phyloP scores from a whole-genome alignment of 352 stramenopile genomes.

The Pythium apleroticum region DNA sequence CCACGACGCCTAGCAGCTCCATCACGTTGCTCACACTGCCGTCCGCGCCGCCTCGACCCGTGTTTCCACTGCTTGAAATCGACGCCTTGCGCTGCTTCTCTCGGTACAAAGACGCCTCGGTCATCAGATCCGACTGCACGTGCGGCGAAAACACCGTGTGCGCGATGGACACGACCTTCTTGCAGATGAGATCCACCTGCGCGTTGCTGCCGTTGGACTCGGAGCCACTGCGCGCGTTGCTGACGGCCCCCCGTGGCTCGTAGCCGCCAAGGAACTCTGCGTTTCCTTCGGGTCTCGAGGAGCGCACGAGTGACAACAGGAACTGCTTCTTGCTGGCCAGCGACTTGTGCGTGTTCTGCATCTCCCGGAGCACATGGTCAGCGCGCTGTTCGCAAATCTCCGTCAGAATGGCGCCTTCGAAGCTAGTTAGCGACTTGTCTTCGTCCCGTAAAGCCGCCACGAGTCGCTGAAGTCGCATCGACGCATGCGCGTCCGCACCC shows the following conservation, averaged over 20 bases:
- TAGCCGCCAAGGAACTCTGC: neutral
- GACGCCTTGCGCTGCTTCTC: constrained; percentile 22
- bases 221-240: neutral
- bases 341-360: constrained; percentile 29
- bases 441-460: constrained; percentile 38
- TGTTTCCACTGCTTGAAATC: neutral
- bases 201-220: constrained; percentile 18
- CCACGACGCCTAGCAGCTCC: constrained; percentile 50
- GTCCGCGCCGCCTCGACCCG: constrained; percentile 3
- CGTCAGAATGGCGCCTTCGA: constrained; percentile 43
- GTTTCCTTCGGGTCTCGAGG: neutral
- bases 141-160: constrained; percentile 53
- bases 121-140: constrained; percentile 51
- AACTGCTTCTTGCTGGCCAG: constrained; percentile 53
- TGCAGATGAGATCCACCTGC: constrained; percentile 48
- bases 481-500: neutral
- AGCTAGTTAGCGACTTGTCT: constrained; percentile 42
- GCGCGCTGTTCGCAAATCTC: constrained; percentile 48
- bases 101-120: constrained; percentile 35
- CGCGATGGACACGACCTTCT: constrained; percentile 55
- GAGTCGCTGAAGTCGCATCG: constrained; percentile 33
- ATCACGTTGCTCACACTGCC: constrained; percentile 34
- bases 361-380: constrained; percentile 33
- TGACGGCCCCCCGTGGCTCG: neutral
- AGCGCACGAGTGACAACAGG: constrained; percentile 32